phyloP scores from a whole-genome alignment of 306 rosid genomes.

The Fagus crenata region DNA sequence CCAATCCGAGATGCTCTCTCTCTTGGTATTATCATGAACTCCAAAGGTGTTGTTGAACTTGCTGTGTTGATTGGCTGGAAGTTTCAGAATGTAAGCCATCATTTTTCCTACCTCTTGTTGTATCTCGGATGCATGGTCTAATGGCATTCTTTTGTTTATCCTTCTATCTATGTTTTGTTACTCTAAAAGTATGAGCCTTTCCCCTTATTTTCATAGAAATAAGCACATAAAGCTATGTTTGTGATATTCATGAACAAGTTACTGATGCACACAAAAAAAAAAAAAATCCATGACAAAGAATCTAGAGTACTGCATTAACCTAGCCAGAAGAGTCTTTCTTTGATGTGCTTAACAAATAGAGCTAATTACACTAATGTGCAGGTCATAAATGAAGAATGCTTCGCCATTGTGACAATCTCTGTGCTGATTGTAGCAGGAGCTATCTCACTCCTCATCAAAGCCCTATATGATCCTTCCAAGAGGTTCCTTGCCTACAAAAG shows the following conservation, averaged over 20 bases:
- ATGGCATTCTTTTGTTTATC: not conserved
- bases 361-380: conserved; percentile 30
- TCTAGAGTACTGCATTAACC: not conserved
- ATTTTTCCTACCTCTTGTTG: not conserved
- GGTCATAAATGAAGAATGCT: conserved; percentile 56
- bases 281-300: not conserved
- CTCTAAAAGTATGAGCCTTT: not conserved
- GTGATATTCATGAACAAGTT: not conserved
- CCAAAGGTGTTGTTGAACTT: conserved; percentile 66
- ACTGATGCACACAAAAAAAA: not conserved
- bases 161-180: not conserved
- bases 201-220: not conserved
- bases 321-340: not conserved
- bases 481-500: conserved; percentile 57
- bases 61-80: conserved; percentile 36
- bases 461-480: conserved; percentile 56
- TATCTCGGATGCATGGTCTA: not conserved
- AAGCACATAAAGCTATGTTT: not conserved
- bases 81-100: conserved; percentile 35
- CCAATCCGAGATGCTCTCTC: conserved; percentile 60
- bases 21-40: conserved; percentile 60
- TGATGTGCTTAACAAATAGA: conserved; percentile 6
- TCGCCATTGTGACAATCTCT: conserved; percentile 48
- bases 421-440: conserved; percentile 48
- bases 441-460: conserved; percentile 52